Evolutionary conservation across 345 rosid species (phyloP).

Genomic region (Excoecaria cochinchinensis): DNA sequence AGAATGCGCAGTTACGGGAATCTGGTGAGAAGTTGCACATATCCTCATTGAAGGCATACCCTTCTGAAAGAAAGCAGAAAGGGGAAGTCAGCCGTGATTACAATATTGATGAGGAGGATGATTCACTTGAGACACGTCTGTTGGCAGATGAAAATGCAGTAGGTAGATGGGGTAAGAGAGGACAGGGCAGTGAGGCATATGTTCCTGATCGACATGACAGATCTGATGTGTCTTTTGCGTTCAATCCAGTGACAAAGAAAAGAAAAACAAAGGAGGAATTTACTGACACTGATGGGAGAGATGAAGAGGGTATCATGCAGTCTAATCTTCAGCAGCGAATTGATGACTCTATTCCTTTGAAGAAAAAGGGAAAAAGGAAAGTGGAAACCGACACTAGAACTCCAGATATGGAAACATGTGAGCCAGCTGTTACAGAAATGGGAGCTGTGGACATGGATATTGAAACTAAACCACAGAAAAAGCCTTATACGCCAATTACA

Average conservation of each 20-base stretch:
- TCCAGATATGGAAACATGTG: conserved; percentile 52
- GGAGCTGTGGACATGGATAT: conserved; percentile 54
- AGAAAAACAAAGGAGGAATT: conserved; percentile 61
- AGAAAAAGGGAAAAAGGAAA: conserved; percentile 73
- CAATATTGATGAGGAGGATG: conserved; percentile 53
- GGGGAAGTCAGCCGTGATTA: conserved; percentile 35
- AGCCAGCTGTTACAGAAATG: conserved; percentile 45
- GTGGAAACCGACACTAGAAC: conserved; percentile 47
- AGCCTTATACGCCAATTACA: conserved; percentile 77
- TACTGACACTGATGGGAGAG: conserved; percentile 41
- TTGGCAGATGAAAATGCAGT: conserved; percentile 40
- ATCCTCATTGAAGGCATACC: conserved; percentile 43
- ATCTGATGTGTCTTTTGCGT: conserved; percentile 51
- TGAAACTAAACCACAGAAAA: conserved; percentile 74
- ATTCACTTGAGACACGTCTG: conserved; percentile 36
- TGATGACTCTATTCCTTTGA: conserved; percentile 46
- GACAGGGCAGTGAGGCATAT: conserved; percentile 42
- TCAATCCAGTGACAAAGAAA: conserved; percentile 58
- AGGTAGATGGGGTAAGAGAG: conserved; percentile 50
- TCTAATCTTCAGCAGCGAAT: conserved; percentile 36
- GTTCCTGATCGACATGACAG: conserved; percentile 47
- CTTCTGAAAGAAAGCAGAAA: conserved; percentile 54
- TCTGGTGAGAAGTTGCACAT: conserved; percentile 41
- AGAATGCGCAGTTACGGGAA: conserved; percentile 53
- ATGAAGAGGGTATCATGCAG: conserved; percentile 41